Base-by-base conservation (phyloP, 345 rosid species). In the Eucalyptus pauciflora region DNA sequence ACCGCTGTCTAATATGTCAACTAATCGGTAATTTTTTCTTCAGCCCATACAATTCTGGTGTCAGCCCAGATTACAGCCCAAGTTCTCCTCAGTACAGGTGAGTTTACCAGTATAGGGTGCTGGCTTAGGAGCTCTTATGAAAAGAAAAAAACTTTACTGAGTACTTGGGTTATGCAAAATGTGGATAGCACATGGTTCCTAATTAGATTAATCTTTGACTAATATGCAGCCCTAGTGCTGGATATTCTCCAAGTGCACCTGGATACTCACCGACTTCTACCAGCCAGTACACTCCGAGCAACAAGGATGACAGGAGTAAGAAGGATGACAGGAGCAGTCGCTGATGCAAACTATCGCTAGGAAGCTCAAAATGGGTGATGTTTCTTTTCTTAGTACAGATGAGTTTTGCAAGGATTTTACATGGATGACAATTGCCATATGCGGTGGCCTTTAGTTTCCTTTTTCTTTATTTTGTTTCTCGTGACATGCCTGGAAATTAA, bases 231-330 rank as follows among this genome's bases (percentile, higher is more conserved):
- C 97, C 97, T 20, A 96, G 97, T 91, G 97, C 96, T 18, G 98
- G 98, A 60, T 96, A 97, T 90, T 96, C 98, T 10, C 99, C 98
- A 6, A 95, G 95, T 89, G 94, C 96, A 10, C 97, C 97, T 0
- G 97, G 99, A 52, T 95, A 96, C 90, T 97, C 97, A 33, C 99
- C 98, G 3, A 92, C 98, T 49, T 96, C 99, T 2, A 93, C 98
- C 13, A 94, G 98, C 90, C 98, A 96, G 92, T 95, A 94, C 91
- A 94, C 96, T 52, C 97, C 95, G 46, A 92, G 95, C 67, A 91
- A 90, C 45, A 94, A 95, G 91, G 94, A 91, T 86, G 97, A 92
- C 20, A 50, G 56, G 88, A 93, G 67, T 88, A 88, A 90, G 10
- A 94, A 94, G 91, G 95, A 90, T 86, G 98, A 92, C 9, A 67